phyloP scores from a whole-genome alignment of 371 early-diverging fungal species.

The Mucor saturninus region DNA sequence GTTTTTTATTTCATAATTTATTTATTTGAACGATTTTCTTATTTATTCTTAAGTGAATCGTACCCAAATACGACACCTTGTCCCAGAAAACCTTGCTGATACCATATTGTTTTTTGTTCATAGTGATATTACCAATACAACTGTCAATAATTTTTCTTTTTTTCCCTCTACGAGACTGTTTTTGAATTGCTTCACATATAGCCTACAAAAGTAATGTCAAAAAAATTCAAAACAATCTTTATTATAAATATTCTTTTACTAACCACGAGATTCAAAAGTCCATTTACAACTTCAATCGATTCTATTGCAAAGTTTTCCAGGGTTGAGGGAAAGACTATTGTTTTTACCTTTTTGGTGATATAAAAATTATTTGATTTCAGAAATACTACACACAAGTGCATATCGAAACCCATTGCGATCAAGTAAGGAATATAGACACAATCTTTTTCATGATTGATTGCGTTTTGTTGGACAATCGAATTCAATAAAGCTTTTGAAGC shows the following conservation, averaged over 20 bases:
- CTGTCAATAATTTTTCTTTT: constrained; percentile 18
- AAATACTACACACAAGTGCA: constrained; percentile 19
- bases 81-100: constrained; percentile 17
- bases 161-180: constrained; percentile 25
- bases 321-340: constrained; percentile 10
- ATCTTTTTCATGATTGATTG: constrained; percentile 20
- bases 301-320: constrained; percentile 14
- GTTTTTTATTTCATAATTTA: too few species aligned
- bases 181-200: constrained; percentile 12
- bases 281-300: constrained; percentile 21
- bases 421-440: constrained; percentile 17
- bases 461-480: constrained; percentile 12
- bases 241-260: constrained; percentile 1
- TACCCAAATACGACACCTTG: too few species aligned
- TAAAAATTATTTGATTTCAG: constrained; percentile 13
- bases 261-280: constrained; percentile 23
- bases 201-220: constrained; percentile 17
- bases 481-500: constrained; percentile 23
- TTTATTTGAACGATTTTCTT: too few species aligned
- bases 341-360: constrained; percentile 17
- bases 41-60: too few species aligned
- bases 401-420: constrained; percentile 19
- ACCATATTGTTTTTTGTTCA: constrained; percentile 6
- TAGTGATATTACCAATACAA: constrained; percentile 16
- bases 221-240: constrained; percentile 20